These are phyloP conservation scores for Laetiporus sulphureus DNA, from an alignment of 1,284 basidiomycete species.

Conservation along the genomic window DNA sequence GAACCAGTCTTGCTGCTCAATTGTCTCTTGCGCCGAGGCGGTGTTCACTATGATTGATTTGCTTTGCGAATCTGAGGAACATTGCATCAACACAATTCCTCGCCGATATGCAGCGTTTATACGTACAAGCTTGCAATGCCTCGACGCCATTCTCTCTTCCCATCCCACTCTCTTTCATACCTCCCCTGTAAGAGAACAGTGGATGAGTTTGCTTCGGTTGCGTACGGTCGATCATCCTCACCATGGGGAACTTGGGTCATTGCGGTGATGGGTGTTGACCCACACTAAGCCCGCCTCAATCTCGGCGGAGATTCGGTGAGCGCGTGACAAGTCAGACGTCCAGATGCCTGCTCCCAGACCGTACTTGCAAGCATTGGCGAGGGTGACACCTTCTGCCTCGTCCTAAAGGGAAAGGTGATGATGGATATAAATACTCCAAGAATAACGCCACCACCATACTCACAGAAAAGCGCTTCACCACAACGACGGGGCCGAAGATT, in stretches of 20 bases:
- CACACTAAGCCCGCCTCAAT: constrained; percentile 75
- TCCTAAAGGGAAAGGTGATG: no score
- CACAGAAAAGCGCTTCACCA: constrained; percentile 60
- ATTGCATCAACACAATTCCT: background rate
- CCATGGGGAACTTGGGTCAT: constrained; percentile 85
- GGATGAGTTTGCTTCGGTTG: no score
- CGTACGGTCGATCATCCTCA: constrained; percentile 27
- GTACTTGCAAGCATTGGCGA: constrained; percentile 75
- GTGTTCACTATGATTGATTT: constrained; percentile 74
- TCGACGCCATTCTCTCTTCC: constrained; percentile 79
- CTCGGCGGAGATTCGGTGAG: constrained; percentile 59
- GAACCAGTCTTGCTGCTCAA: constrained; percentile 71
- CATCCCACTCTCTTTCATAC: constrained; percentile 80
- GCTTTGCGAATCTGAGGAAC: constrained; percentile 61
- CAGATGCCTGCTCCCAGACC: constrained; percentile 78
- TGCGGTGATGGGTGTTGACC: constrained; percentile 84
- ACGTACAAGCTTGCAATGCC: constrained; percentile 67
- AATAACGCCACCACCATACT: constrained; percentile 12
- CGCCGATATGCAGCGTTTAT: background rate
- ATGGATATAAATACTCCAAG: background rate
- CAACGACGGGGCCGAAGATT: constrained; percentile 74
- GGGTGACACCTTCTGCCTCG: constrained; percentile 55
- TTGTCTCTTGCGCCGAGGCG: constrained; percentile 50
- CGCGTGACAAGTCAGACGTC: constrained; percentile 66
- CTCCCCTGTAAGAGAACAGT: constrained; percentile 45